phyloP scores from a whole-genome alignment of 2,329 filamentous ascomycete genomes.

The Microsporum ferrugineum region DNA sequence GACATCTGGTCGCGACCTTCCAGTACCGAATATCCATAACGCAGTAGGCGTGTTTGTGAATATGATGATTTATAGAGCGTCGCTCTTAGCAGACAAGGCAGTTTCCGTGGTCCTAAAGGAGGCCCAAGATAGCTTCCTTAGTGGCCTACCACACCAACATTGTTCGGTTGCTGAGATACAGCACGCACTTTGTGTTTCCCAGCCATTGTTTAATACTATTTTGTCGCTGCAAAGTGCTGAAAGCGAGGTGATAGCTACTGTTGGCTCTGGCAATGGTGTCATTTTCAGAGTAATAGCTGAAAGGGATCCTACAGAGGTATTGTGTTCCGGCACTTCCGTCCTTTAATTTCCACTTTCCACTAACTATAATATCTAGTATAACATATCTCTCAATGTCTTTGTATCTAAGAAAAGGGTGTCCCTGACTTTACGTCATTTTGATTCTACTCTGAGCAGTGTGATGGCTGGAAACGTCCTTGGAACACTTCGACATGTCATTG shows the following conservation, averaged over 20 bases:
- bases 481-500: conserved; percentile 4
- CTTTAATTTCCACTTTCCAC: not conserved
- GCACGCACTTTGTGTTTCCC: conserved; percentile 8
- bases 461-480: conserved; percentile 13
- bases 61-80: conserved; percentile 29
- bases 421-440: conserved; percentile 12
- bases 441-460: conserved; percentile 11
- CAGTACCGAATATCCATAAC: conserved; percentile 31
- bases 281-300: not conserved
- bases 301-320: conserved; percentile 10
- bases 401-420: conserved; percentile 34
- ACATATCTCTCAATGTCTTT: conserved; percentile 2
- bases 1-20: conserved; percentile 43
- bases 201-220: conserved; percentile 8
- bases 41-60: conserved; percentile 33
- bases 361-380: conserved; percentile 4
- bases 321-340: not conserved
- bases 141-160: conserved; percentile 50
- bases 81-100: conserved; percentile 23
- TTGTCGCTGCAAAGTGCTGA: conserved; percentile 5
- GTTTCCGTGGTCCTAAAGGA: conserved; percentile 40
- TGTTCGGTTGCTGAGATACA: conserved; percentile 39
- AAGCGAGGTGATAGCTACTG: not conserved
- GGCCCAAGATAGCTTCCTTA: conserved; percentile 43
- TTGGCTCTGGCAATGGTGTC: not conserved